Conservation (phyloP, 805 yeast species). For the Kuraishia hungarica region DNA sequence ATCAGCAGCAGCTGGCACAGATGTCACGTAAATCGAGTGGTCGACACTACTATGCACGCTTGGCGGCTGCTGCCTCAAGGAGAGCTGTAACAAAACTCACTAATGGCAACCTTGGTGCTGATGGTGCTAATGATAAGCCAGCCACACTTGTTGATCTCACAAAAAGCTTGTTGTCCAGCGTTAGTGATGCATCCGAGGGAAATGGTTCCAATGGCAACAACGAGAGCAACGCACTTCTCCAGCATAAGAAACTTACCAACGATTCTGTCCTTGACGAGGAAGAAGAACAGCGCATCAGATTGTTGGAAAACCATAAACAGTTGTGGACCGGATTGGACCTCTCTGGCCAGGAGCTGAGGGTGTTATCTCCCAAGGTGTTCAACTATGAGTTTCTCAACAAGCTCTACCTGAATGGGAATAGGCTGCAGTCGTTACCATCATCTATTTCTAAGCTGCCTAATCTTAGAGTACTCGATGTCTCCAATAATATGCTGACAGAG, state of each 20-base stretch:
- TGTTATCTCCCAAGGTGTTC: slow-evolving; percentile 66
- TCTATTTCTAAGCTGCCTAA: slow-evolving; percentile 60
- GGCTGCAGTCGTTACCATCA: slow-evolving; percentile 58
- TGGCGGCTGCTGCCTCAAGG: slow-evolving; percentile 64
- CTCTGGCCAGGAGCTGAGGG: slow-evolving; percentile 77
- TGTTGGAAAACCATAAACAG: slow-evolving; percentile 59
- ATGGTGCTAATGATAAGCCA: slow-evolving; percentile 2
- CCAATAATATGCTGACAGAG: slow-evolving; percentile 61
- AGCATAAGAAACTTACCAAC: slow-evolving; percentile 23
- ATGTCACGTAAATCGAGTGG: slow-evolving; percentile 57
- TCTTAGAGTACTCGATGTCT: slow-evolving; percentile 76
- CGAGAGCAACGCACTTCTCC: slow-evolving; percentile 30
- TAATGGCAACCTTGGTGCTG: neutral
- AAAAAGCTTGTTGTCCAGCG: slow-evolving; percentile 24
- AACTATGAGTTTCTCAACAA: slow-evolving; percentile 80
- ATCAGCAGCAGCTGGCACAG: slow-evolving; percentile 66
- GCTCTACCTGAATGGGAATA: slow-evolving; percentile 81
- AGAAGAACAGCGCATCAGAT: slow-evolving; percentile 57
- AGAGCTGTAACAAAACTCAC: slow-evolving; percentile 22
- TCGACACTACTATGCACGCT: slow-evolving; percentile 79
- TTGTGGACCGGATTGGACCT: slow-evolving; percentile 92
- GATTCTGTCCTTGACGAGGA: slow-evolving; percentile 41
- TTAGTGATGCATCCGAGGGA: slow-evolving; percentile 14
- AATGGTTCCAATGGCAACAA: slow-evolving; percentile 18
- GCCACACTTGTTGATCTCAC: slow-evolving; percentile 31